Percentiles rank a stretch among this genome's conserved stretches.
Evolutionary conservation across 2,329 filamentous ascomycete genomes (phyloP).

Genomic region (Chaetomiaceae sp.): DNA sequence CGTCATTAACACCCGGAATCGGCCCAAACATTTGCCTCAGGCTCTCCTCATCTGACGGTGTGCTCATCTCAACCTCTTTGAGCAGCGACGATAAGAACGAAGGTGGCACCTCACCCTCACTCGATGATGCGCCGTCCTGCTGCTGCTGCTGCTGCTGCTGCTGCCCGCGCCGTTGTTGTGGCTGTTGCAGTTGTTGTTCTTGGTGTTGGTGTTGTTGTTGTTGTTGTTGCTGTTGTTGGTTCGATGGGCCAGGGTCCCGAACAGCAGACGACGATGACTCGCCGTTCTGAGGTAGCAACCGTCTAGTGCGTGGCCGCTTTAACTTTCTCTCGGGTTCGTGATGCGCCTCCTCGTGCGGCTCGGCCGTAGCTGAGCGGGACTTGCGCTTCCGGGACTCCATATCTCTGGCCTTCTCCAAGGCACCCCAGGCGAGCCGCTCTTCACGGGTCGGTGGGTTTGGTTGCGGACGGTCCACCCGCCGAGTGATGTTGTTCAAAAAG

Average conservation of each 20-base stretch:
- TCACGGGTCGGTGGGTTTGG: constrained; percentile 66
- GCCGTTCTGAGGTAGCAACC: constrained; percentile 45
- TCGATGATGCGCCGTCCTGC: constrained; percentile 20
- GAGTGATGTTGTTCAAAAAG: constrained; percentile 60
- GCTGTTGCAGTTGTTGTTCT: constrained; percentile 19
- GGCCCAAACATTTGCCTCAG: constrained; percentile 40
- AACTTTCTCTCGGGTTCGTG: constrained; percentile 75
- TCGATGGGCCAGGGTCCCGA: constrained; percentile 18
- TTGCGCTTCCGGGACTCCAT: constrained; percentile 72
- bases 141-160: background rate
- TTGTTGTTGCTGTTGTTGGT: constrained; percentile 19
- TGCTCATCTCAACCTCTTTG: constrained; percentile 74
- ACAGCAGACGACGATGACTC: constrained; percentile 40
- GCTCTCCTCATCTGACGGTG: constrained; percentile 55
- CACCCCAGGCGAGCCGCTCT: constrained; percentile 82
- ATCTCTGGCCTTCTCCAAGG: constrained; percentile 79
- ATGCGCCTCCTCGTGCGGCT: constrained; percentile 62
- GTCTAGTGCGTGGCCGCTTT: constrained; percentile 79
- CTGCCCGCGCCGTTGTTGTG: constrained; percentile 23
- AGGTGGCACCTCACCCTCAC: constrained; percentile 49
- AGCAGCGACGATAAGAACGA: constrained; percentile 84
- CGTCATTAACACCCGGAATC: constrained; percentile 30
- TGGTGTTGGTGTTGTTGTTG: constrained; percentile 25
- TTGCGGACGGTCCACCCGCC: constrained; percentile 52
- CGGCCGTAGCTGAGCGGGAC: constrained; percentile 62